Evolutionary conservation across 2,329 filamentous ascomycete genomes (phyloP).

Genomic region (Knoxdaviesia capensis): DNA sequence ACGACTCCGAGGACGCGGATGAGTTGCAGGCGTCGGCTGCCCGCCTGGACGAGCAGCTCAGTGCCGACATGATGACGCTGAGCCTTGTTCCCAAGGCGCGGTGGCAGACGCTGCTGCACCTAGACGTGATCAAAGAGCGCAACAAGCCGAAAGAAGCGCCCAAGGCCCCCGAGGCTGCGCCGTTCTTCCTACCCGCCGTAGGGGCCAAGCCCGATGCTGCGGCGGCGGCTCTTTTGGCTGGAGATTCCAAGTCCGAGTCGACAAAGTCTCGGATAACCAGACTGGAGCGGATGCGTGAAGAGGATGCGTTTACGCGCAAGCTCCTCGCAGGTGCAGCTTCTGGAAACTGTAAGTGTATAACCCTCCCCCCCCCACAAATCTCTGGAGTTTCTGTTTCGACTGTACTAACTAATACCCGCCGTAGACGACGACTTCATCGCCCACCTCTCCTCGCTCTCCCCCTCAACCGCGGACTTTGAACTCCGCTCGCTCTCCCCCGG

Average conservation of each 20-base stretch:
- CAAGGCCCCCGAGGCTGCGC: constrained; percentile 81
- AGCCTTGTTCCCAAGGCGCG: constrained; percentile 75
- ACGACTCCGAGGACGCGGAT: constrained; percentile 21
- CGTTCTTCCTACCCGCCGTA: constrained; percentile 74
- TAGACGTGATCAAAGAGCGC: constrained; percentile 79
- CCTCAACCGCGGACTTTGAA: constrained; percentile 74
- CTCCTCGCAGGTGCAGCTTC: constrained; percentile 31
- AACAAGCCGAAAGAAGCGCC: constrained; percentile 89
- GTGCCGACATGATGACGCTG: constrained; percentile 65
- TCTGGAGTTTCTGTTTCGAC: not conserved
- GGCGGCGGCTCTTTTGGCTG: constrained; percentile 8
- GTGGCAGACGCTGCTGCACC: constrained; percentile 86
- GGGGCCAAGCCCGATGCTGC: constrained; percentile 10
- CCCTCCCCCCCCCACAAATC: not conserved
- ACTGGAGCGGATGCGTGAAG: constrained; percentile 35
- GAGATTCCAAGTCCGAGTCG: constrained; percentile 15
- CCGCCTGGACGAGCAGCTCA: constrained; percentile 52
- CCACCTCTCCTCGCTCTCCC: constrained; percentile 62
- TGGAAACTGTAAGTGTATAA: constrained; percentile 34
- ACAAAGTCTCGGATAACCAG: constrained; percentile 46
- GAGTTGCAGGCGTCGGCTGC: constrained; percentile 27
- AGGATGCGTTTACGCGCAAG: constrained; percentile 37
- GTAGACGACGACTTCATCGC: constrained; percentile 47
- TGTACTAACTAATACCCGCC: constrained; percentile 7
- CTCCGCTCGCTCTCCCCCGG: constrained; percentile 54